Percentiles rank a stretch among this genome's conserved stretches.
Conservation (phyloP, 139 green algal genomes). For the Dunaliella primolecta region DNA sequence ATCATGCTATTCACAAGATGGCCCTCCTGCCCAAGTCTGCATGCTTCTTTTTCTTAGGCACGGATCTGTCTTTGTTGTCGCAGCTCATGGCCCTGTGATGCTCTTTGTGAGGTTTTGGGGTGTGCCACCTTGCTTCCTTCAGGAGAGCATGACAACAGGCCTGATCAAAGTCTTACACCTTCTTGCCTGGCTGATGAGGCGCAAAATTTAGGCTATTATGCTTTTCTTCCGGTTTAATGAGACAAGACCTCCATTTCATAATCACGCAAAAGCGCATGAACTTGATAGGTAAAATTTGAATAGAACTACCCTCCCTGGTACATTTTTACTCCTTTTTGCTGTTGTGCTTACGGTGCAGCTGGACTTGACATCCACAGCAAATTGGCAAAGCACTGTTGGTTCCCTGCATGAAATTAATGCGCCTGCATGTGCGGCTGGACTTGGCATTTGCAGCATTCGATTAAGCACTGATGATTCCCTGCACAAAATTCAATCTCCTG, state of each 20-base stretch:
- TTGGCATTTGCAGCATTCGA: neutral
- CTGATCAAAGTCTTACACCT: too few relatives aligned
- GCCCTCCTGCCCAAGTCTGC: too few relatives aligned
- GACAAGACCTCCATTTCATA: neutral
- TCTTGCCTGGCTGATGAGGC: neutral
- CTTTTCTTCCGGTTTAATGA: neutral
- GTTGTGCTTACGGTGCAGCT: neutral
- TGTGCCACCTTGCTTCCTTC: too few relatives aligned
- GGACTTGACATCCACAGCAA: neutral
- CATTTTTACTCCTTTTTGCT: neutral
- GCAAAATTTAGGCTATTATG: too few relatives aligned
- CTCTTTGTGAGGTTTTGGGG: too few relatives aligned
- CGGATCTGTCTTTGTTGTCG: too few relatives aligned
- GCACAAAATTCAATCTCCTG: neutral
- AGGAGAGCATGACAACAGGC: too few relatives aligned
- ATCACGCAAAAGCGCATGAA: neutral
- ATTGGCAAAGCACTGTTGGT: neutral
- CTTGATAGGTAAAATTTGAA: neutral
- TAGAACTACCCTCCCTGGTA: neutral
- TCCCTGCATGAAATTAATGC: neutral
- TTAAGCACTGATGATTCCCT: too few relatives aligned
- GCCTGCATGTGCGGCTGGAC: neutral
- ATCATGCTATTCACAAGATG: too few relatives aligned
- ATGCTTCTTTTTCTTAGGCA: too few relatives aligned
- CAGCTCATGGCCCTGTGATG: too few relatives aligned